Evolutionary conservation across 2,329 filamentous ascomycete genomes (phyloP), one percentile per base, ranked within the genome.

Genomic region (Cladobotryum mycophilum): DNA sequence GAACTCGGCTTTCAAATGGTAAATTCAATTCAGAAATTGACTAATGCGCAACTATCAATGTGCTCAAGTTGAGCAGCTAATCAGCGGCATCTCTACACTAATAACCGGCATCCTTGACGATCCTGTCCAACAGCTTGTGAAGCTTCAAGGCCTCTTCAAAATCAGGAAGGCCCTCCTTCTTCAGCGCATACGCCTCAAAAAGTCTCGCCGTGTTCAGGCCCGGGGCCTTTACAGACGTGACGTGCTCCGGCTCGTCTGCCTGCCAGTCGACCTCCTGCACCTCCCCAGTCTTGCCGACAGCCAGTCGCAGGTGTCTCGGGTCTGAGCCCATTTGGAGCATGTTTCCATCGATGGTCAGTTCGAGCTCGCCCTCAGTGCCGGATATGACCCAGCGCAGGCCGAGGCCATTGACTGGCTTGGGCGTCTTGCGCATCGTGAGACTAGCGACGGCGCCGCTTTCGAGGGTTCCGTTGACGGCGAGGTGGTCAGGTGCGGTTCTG

Each of bases 151-250:
- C 53, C 13, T 37, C 41, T 15, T 55, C 53, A 38, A 55, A 55
- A 13, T 49, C 51, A 1, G 53, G 22, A 42, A 45, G 48, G 9
- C 22, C 18, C 7, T 44, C 22, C 3, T 18, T 20, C 14, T 15
- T 40, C 2, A 13, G 12, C n/a, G 53, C 53, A 47, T 49, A 53
- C 8, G 41, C 53, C 14, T 53, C 51, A 37, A 33, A 55, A 41
- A 55, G 15, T 12, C 15, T 20, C 14, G 46, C 49, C 17, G 45
- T 54, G 3, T 54, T 48, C 43, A 41, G 40, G 1, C 45, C 53
- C 8, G 45, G 45, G 33, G 33, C 41, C 17, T 86, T 86, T 76
- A 91, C 91, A 72, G 86, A 85, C 72, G 91, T 87, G 64, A 92
- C 90, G 67, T 88, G 88, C 33, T 87, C 86, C 78, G 89, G 91